Evolutionary conservation across 1,139 yeast genomes (phyloP).

Genomic region (Lizanozyma gosingica): DNA sequence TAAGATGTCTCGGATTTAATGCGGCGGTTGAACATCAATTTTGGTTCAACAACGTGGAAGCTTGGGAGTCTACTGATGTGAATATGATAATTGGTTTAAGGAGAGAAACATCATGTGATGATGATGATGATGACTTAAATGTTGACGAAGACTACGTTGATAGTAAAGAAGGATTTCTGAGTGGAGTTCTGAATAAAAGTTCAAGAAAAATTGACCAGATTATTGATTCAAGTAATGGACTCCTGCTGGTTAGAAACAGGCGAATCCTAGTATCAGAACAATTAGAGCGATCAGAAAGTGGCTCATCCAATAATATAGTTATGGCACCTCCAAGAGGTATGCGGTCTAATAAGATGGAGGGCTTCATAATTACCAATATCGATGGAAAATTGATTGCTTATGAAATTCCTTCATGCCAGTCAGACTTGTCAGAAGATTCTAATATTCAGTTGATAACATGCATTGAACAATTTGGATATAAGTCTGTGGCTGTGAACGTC

Average conservation of each 20-base stretch:
- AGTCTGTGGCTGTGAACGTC: slow-evolving; percentile 64
- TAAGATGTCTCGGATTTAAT: slow-evolving; percentile 78
- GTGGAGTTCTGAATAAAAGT: not conserved
- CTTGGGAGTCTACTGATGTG: slow-evolving; percentile 73
- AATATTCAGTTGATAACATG: slow-evolving; percentile 7
- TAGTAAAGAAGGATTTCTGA: not conserved
- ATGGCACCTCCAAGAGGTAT: not conserved
- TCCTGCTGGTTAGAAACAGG: not conserved
- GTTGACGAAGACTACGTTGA: not conserved
- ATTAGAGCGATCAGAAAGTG: not conserved
- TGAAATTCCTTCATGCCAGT: slow-evolving; percentile 56
- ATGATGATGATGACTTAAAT: not conserved
- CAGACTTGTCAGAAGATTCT: slow-evolving; percentile 37
- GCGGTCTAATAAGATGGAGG: slow-evolving; percentile 52
- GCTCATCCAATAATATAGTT: slow-evolving; percentile 5
- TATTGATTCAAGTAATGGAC: not conserved
- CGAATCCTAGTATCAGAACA: slow-evolving; percentile 3
- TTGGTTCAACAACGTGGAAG: slow-evolving; percentile 57
- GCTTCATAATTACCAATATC: slow-evolving; percentile 60
- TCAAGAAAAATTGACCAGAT: not conserved
- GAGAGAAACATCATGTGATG: slow-evolving; percentile 20
- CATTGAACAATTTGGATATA: slow-evolving; percentile 60
- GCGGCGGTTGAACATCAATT: slow-evolving; percentile 63
- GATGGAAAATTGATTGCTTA: slow-evolving; percentile 54
- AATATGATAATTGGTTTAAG: slow-evolving; percentile 71